A percentile compares a stretch with the other conserved stretches of the same genome.
These are phyloP conservation scores for Aspergillus wentii DNA, from an alignment of 495 filamentous ascomycete genomes.

Conservation along the genomic window DNA sequence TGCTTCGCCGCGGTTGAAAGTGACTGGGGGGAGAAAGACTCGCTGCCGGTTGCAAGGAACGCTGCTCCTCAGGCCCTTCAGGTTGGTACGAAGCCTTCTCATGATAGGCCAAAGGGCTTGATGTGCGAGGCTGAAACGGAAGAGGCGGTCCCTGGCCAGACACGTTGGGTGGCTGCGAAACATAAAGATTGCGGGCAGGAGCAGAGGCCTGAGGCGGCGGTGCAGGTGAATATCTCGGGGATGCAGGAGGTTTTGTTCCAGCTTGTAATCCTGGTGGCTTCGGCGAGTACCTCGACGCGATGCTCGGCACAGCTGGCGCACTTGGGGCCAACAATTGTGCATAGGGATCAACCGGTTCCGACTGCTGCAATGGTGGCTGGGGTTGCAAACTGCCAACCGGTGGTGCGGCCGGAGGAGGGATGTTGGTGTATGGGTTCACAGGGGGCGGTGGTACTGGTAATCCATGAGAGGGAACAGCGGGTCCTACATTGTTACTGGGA, in stretches of 20 bases:
- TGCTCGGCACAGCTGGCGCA: slow-evolving; percentile 31
- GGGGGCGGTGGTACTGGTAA: slow-evolving; percentile 19
- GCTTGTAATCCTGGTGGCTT: slow-evolving; percentile 28
- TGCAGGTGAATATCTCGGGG: slow-evolving; percentile 35
- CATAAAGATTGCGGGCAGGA: slow-evolving; percentile 42
- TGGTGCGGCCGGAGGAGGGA: slow-evolving; percentile 19
- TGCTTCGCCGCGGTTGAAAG: slow-evolving; percentile 9
- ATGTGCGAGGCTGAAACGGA: slow-evolving; percentile 78
- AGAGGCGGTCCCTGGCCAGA: slow-evolving; percentile 45
- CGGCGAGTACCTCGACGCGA: slow-evolving; percentile 37
- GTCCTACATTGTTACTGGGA: slow-evolving; percentile 29
- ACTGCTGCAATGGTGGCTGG: slow-evolving; percentile 42
- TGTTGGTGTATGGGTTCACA: slow-evolving; percentile 15
- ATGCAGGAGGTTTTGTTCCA: slow-evolving; percentile 26
- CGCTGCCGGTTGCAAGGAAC: slow-evolving; percentile 24
- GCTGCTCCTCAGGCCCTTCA: slow-evolving; percentile 17
- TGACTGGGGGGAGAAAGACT: slow-evolving; percentile 18
- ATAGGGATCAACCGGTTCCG: slow-evolving; percentile 62
- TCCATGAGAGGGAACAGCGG: slow-evolving; percentile 5
- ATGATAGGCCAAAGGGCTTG: slow-evolving; percentile 73
- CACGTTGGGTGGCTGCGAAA: slow-evolving; percentile 43
- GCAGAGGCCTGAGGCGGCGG: slow-evolving; percentile 41
- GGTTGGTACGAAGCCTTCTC: slow-evolving; percentile 38
- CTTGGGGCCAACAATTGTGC: slow-evolving; percentile 35
- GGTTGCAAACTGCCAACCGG: slow-evolving; percentile 3